Evolutionary conservation across 2,329 filamentous ascomycete species (phyloP).

Genomic region (Coleophoma crateriformis): DNA sequence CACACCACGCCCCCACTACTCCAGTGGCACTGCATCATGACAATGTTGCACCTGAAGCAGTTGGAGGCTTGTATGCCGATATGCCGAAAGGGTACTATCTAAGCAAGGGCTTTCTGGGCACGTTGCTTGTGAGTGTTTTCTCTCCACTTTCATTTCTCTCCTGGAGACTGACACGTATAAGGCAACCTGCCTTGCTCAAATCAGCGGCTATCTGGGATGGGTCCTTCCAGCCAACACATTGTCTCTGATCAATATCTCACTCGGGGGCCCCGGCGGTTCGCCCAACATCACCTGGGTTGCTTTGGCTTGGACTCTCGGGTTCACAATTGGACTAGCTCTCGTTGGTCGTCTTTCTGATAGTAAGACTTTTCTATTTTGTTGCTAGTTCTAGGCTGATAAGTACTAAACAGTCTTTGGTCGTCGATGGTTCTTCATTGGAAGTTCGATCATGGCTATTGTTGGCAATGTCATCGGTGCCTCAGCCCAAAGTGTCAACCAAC

Average conservation of each 20-base stretch:
- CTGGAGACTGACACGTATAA: not conserved
- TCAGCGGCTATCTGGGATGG: conserved; percentile 18
- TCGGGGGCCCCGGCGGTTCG: conserved; percentile 9
- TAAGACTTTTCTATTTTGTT: not conserved
- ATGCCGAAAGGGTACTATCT: conserved; percentile 2
- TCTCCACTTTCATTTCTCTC: not conserved
- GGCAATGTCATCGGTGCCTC: conserved; percentile 31
- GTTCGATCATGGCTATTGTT: conserved; percentile 24
- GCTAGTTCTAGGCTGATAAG: not conserved
- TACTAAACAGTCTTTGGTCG: conserved; percentile 30
- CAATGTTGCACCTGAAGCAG: conserved; percentile 1
- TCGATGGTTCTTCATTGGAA: conserved; percentile 23
- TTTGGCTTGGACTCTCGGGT: conserved; percentile 29
- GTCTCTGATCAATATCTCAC: conserved; percentile 10
- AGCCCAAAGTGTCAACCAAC: conserved; percentile 27
- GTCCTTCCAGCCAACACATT: conserved; percentile 17
- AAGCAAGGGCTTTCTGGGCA: conserved; percentile 1
- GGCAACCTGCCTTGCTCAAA: conserved; percentile 5
- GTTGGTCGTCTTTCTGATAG: conserved; percentile 35
- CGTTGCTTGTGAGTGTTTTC: not conserved
- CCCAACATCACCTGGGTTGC: conserved; percentile 16
- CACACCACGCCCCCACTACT: not conserved
- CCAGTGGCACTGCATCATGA: not conserved
- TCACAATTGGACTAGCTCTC: conserved; percentile 32
- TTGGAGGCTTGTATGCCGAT: not conserved